Conservation (phyloP, 1,284 basidiomycete genomes). For the Fomitopsis pinicola region DNA sequence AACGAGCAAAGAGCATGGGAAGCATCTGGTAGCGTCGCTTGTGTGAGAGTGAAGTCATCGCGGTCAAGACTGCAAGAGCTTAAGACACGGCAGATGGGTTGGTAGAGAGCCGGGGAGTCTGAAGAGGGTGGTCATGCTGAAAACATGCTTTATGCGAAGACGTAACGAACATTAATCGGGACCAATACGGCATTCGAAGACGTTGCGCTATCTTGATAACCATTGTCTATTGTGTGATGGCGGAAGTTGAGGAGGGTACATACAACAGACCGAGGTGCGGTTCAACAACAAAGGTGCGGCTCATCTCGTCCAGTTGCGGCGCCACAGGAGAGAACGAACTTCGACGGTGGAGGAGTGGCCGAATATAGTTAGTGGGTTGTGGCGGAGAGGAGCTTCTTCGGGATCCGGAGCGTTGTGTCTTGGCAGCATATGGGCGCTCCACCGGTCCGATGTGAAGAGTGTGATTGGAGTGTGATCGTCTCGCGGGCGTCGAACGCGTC, state of each 20-base stretch:
- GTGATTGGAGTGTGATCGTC: too few relatives aligned
- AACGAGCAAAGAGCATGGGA: background rate
- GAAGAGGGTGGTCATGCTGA: background rate
- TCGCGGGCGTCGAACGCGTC: background rate
- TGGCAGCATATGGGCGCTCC: background rate
- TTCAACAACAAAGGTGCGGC: too few relatives aligned
- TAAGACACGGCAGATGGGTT: background rate
- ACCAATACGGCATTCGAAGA: background rate
- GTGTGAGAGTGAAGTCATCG: background rate
- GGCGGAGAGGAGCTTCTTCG: background rate
- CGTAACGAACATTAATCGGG: background rate
- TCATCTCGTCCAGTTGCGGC: too few relatives aligned
- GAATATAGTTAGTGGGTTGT: background rate
- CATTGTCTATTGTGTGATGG: background rate
- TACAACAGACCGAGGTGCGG: too few relatives aligned
- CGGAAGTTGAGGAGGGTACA: too few relatives aligned
- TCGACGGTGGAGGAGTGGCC: background rate
- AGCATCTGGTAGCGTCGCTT: background rate
- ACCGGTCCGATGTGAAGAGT: background rate
- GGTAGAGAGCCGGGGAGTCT: background rate
- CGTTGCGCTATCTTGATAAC: background rate
- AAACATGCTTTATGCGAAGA: background rate
- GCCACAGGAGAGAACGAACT: background rate
- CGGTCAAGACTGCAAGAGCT: background rate
- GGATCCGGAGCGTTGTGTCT: background rate